Conservation (phyloP, 805 yeast genomes). For the Lipomyces chichibuensis region DNA sequence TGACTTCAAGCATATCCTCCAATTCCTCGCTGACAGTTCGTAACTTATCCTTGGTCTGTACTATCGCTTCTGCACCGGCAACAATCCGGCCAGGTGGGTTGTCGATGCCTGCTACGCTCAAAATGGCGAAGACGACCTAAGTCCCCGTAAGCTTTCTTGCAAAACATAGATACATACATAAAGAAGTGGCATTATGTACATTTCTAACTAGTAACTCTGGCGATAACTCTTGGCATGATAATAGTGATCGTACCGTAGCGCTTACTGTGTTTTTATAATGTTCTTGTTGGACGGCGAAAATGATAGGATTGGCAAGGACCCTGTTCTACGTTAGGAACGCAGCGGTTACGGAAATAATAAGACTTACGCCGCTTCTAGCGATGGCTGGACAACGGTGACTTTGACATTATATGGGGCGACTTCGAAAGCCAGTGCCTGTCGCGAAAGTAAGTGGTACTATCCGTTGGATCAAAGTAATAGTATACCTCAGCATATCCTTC, state of each 20-base stretch:
- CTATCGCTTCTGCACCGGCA: constrained; percentile 42
- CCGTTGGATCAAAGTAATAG: not conserved
- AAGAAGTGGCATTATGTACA: constrained; percentile 4
- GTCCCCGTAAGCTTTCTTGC: not conserved
- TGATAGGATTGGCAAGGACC: constrained; percentile 32
- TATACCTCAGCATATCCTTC: constrained; percentile 42
- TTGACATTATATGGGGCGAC: constrained; percentile 40
- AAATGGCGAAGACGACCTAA: constrained; percentile 33
- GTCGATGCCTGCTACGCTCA: constrained; percentile 41
- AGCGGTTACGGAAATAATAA: not conserved
- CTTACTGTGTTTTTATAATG: constrained; percentile 29
- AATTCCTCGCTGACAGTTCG: constrained; percentile 41
- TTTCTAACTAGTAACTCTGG: constrained; percentile 38
- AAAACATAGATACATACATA: too few relatives aligned
- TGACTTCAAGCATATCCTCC: constrained; percentile 39
- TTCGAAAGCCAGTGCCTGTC: constrained; percentile 40
- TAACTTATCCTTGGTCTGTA: constrained; percentile 40
- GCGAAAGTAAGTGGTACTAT: not conserved
- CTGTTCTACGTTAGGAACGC: not conserved
- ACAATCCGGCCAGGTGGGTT: constrained; percentile 44
- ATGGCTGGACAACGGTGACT: constrained; percentile 41
- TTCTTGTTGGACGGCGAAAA: constrained; percentile 24
- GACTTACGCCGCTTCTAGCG: constrained; percentile 37
- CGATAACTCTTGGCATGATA: constrained; percentile 30
- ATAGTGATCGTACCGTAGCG: constrained; percentile 32